Base-by-base conservation (phyloP, 2,329 filamentous ascomycete species). In the Colletotrichum sp. region DNA sequence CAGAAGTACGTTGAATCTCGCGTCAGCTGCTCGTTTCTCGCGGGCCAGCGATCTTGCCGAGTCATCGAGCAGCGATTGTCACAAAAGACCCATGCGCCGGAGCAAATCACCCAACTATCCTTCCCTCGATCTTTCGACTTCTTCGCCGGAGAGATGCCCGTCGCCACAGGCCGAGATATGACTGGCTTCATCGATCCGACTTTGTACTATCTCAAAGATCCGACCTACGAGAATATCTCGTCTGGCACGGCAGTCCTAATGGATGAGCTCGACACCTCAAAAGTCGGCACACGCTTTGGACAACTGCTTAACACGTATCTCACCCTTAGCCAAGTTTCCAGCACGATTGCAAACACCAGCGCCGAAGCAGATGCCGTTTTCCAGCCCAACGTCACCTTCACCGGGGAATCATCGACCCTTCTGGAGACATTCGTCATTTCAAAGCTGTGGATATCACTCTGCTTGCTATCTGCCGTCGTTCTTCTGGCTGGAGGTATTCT, bases 1-100 rank as follows among this genome's bases (percentile, higher is more conserved):
- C 72, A 75, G 55, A 34, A 65, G 15, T 73, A 76, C 48, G 70
- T 76, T 3, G 74, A 73, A 18, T 72, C 65, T 2, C 57, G 57
- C 12, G 48, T 76, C 32, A 57, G 30, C 16, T 76, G 74, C 70
- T 59, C 61, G n/a, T 64, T 43, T 16, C 5, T n/a, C 8, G 30
- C 16, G n/a, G 32, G 39, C 26, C 48, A 52, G 15, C 73, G 43
- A 15, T 52, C 13, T 18, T 76, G 73, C 55, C 24, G 18, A 13
- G 73, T 76, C 9, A 7, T 48, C 18, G 55, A 34, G 5, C 72
- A 74, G 34, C 67, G 67, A 6, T 30, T 48, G 30, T 74, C 72
- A 9, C 59, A 48, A 5, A 65, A 48, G 28, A 12, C 24, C 2
- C 67, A 74, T 60, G 67, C 72, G 2, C 21, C 61, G 2, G 64